Base-by-base conservation (phyloP, 2,329 filamentous ascomycete genomes). In the Aspergillus pseudoviridinutans region DNA sequence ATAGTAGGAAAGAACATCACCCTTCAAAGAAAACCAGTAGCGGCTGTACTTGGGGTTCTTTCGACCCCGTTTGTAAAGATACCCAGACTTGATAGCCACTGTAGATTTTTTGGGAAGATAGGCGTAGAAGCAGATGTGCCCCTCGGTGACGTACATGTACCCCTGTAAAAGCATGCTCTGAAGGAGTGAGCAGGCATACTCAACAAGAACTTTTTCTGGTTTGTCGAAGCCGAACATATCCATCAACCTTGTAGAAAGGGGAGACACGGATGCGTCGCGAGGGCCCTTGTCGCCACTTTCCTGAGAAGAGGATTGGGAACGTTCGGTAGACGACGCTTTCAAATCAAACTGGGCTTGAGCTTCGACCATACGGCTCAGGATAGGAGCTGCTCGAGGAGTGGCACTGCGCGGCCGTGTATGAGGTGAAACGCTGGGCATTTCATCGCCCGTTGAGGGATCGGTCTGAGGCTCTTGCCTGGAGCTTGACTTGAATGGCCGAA, bases 81-180 rank as follows among this genome's bases (percentile, higher is more conserved):
- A 91, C 1, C 94, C 93, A 1, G 92, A 93, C 75, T 96, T 97
- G 63, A 87, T 84, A 20, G 89, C 83, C 55, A 87, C 82, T 64
- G 90, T 85, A 53, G 89, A 86, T 80, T 94, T 96, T 79, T 92
- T 95, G 6, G 92, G 92, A n/a, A 97, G 82, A 71, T 97, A 97
- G 42, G 94, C 92, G 71, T 97, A 97, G 73, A 97, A 99, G 76
- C 92, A 97, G 60, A 97, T 89, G 71, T 99, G 94, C 66, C 88
- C 89, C 60, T 89, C 82, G 0, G 94, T 97, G 68, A 99, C 90
- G 76, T 97, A 97, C 83, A 99, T 88, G 72, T 94, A 97, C 5
- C 94, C 94, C 71, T 97, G 92, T 8, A 97, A 82, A 29, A 97
- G 79, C 49, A 96, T 91, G 69, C 89, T 96, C 72, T 97, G 92